Base-by-base conservation (phyloP, 257 asterid species). In the Penstemon eatonii region DNA sequence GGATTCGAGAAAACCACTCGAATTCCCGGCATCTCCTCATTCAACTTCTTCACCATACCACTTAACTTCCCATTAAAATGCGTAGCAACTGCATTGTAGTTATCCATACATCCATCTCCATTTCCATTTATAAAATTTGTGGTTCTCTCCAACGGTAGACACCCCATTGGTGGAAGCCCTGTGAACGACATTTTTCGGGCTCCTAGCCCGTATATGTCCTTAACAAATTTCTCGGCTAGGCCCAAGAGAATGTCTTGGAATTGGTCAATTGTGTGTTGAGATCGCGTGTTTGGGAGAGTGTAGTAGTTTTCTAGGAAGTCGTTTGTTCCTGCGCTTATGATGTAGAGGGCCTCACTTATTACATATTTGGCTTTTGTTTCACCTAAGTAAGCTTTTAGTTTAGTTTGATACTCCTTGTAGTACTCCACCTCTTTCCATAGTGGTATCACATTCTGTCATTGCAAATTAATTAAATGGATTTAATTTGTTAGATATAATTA, bases 91-190 rank as follows among this genome's bases (percentile, higher is more conserved):
- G 2, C 40, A 36, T 93, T 93, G 78, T 93, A 93, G 18, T 72
- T 73, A 5, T 93, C 89, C 73, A 73, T 66, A 78, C 98, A 93
- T 5, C 57, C 82, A 45, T 70, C 72, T 13, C 97, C 98, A 50
- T 79, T 70, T 12, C 98, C 98, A 61, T 79, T 79, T 3, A 90
- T 50, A 54, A 69, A 86, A 37, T 85, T 92, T 3, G 87, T 86
- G 12, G 87, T 67, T 75, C 98, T 84, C 78, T 92, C 98, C 68
- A 92, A 25, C 3, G 96, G 98, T 58, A 92, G 65, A 70, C 98
- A 92, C 4, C 98, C 98, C 96, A 92, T 92, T 15, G 98, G 98
- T 1, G 96, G 96, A 9, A 92, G 82, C 60, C 91, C 96, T 4
- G 91, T 80, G 10, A 92, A 47, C 1, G 85, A 81, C 19, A 92